Base-by-base conservation (phyloP, 1,284 basidiomycete genomes). In the Cutaneotrichosporon arboriforme region DNA sequence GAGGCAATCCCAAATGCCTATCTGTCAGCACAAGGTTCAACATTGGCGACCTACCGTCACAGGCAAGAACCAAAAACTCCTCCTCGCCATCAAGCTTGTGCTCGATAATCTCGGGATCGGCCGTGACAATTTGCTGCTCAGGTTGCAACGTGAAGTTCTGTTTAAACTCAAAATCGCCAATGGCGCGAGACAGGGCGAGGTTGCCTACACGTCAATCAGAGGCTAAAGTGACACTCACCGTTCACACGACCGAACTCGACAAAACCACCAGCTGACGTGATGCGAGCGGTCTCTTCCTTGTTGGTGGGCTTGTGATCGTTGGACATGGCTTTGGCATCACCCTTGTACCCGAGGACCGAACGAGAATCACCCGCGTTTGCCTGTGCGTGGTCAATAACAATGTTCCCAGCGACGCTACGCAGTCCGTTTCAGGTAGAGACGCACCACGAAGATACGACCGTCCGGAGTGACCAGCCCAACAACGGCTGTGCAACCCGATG, bases 161-260 rank as follows among this genome's bases (percentile, higher is more conserved):
- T 81, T 99, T 99, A 81, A 97, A 99, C 67, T 97, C 92, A 70
- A 98, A 98, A 73, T 99, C 96, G 52, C 96, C 96, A 23, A 99
- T 80, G 1, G 96, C 96, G 64, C 96, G 81, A 18, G 93, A 96
- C 39, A 98, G 78, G 0, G 96, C 94, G 52, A 99, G 83, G 71
- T 98, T 98, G 59, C 96, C 91, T 94, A 67, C 14, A 18, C 15
- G 12, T 35, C 33, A 20, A 46, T 10, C 18, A 44, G 38, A 40
- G 22, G 14, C 12, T 15, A 37, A 20, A n/a, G 15, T 42, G 33
- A 36, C 5, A 74, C 83, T 50, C 49, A 90, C 91, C 96, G 72
- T 98, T 98, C 37, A 98, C 96, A 53, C 96, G 88, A 40, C 92
- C 93, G 73, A 86, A 97, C 73, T 98, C 93, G 59, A 99, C 88